phyloP scores from a whole-genome alignment of 371 early-diverging fungal species.

The Synchytrium microbalum region DNA sequence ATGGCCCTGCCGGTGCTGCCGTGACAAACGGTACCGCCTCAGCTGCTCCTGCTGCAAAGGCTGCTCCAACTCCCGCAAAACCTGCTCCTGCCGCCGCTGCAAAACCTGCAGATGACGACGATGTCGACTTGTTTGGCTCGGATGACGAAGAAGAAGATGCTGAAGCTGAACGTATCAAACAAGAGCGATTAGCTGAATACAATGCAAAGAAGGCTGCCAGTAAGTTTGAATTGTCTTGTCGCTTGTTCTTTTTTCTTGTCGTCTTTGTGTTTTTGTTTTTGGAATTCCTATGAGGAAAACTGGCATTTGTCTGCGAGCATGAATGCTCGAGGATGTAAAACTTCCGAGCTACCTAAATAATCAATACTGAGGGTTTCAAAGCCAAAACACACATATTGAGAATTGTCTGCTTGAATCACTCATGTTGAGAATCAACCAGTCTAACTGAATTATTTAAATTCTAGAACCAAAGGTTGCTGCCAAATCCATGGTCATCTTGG shows the following conservation, averaged over 20 bases:
- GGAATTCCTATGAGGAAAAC: constrained; percentile 18
- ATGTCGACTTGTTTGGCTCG: constrained; percentile 92
- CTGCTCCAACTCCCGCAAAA: constrained; percentile 26
- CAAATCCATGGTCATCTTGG: constrained; percentile 87
- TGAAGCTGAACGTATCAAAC: constrained; percentile 83
- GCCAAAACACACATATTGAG: constrained; percentile 1
- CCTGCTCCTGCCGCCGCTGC: constrained; percentile 45
- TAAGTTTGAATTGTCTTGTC: constrained; percentile 15
- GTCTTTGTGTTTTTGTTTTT: not conserved
- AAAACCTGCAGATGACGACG: constrained; percentile 80
- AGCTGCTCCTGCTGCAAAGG: constrained; percentile 28
- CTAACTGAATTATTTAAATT: constrained; percentile 2
- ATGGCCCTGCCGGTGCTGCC: constrained; percentile 44
- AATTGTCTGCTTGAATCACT: not conserved
- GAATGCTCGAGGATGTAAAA: constrained; percentile 13
- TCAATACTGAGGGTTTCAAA: constrained; percentile 7
- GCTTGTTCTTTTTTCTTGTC: too few relatives aligned
- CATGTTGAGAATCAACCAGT: not conserved
- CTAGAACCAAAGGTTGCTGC: constrained; percentile 77
- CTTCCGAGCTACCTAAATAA: constrained; percentile 28
- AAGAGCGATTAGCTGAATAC: constrained; percentile 86
- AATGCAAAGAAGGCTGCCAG: constrained; percentile 83
- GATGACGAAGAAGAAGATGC: constrained; percentile 90
- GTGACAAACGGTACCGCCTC: not conserved
- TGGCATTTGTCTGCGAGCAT: constrained; percentile 32